Base-by-base conservation (phyloP, 345 rosid genomes). In the Gossypium bickii region DNA sequence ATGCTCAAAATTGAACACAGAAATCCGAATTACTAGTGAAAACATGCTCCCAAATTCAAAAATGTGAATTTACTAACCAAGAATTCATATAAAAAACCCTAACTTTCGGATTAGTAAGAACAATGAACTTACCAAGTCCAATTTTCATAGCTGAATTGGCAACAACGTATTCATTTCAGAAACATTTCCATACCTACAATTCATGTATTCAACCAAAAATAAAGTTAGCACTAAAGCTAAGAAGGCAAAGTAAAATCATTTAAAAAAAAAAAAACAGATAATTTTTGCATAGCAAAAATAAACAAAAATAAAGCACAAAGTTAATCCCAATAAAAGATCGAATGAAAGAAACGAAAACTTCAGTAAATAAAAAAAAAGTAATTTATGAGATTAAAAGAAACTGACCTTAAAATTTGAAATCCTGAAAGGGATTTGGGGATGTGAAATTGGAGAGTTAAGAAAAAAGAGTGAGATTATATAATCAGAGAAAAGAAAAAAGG, bases 401-500 rank as follows among this genome's bases (percentile, higher is more conserved):
- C 52, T 8, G 8, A 48, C 48, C 76, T 75, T 9, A 12, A 57
- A 57, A 57, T 20, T 18, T 75, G 59, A 68, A 65, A 81, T 64
- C 70, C 43, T 65, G 16, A 73, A 74, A 63, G 48, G 70, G 52
- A 60, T 78, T 76, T 76, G 80, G 74, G 79, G 80, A 74, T 74
- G 48, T 24, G 74, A 57, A 52, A 52, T 17, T 6, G 20, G 57
- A 52, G 57, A 52, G 20, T 17, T 52, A 9, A 52, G 6, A 34
- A 34, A 34, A 34, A 3, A 52, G 2, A 17, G 20, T 17, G 57
- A 52, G 16, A 52, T 4, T 52, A 52, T 17, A 52, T 10, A 56
- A 20, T 20, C 61, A 56, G 27, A 56, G 27, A 56, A 56, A 56
- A 20, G 6, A 7, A 55, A n/a, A 55, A 7, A 2, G 12, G 38